Evolutionary conservation across 805 yeast species (phyloP), one percentile per base, ranked within the genome.

Genomic region (Yamadazyma endophytica): DNA sequence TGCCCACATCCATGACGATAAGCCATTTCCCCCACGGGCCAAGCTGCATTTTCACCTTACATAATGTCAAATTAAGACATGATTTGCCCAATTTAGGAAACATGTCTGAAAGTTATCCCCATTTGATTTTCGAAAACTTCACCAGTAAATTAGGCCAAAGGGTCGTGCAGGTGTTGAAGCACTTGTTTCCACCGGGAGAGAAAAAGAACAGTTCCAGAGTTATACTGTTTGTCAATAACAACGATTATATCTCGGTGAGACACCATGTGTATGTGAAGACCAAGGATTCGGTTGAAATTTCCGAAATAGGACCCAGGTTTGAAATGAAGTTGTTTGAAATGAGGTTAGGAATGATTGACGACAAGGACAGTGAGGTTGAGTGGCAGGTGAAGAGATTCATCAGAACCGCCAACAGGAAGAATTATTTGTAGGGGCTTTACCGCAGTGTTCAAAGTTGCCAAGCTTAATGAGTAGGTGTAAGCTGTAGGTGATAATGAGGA

Each of bases 11-110:
- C 1, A 50, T 92, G 37, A 90, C 97, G 1, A 64, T 92, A 17
- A 81, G 92, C 20, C 99, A 92, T 66, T 84, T 92, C 56, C 99
- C 98, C 4, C 96, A 92, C 54, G 99, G 99, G 0, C 99, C 98
- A 13, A 84, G 97, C 2, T 94, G 92, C 20, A 81, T 84, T 27
- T 92, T 92, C 68, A 85, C 97, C 8, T 65, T 92, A 35, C 97
- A 92, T 60, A 92, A 92, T 50, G 97, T 92, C 32, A 88, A 86
- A 16, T 67, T 92, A 35, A 80, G 97, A 57, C 99, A 92, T 57
- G 99, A 92, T 61, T 73, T 92, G 26, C 67, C 82, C 17, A 77
- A 86, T 47, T 71, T 82, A 18, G 97, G 97, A 11, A 88, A 84
- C 49, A 85, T 84, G 43, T 78, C 90, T 36, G 97, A 92, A 60